Evolutionary conservation across 2,329 filamentous ascomycete species (phyloP), one percentile per base, ranked within the genome.

Genomic region (Calonectria multiphialidica): DNA sequence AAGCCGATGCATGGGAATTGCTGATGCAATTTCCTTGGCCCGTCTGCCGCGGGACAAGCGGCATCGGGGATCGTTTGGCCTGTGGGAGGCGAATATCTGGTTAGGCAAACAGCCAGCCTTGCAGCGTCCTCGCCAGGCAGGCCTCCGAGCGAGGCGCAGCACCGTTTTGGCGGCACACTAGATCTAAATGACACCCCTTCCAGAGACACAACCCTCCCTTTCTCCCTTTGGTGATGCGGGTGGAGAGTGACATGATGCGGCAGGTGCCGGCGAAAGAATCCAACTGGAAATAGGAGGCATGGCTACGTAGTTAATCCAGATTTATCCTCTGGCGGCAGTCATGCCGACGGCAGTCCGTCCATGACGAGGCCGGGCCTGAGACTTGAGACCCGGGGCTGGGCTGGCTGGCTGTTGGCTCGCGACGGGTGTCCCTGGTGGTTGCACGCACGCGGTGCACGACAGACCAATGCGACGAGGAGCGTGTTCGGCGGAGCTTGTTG

Each of bases 81-180:
- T 9, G n/a, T 25, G 45, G n/a, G n/a, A 61, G 44, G 66, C 33
- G 45, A 68, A 49, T 25, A 68, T 62, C 53, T 62, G 30, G 44
- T 53, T 42, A 68, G 55, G 55, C 66, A 61, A 67, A 50, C 35
- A 44, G 55, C 30, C 53, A 57, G 53, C 53, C 53, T 57, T 30
- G 28, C 28, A 30, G 28, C 28, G 28, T 28, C 18, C 47, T 25
- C 28, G 49, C 21, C 25, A 59, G 55, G 53, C 66, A 68, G 66
- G 66, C 66, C 65, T 62, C 66, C 66, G 3, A 33, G n/a, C 40
- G 25, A n/a, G 66, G 66, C 66, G 66, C 66, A 68, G 66, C 66
- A 50, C 21, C 49, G 6, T 16, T 25, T 28, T 62, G 15, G 23
- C 10, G 15, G 63, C 45, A 42, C 30, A 30, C 47, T 66, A 15